Evolutionary conservation across 116 monocot genomes (phyloP).

Genomic region (Cymodocea nodosa): DNA sequence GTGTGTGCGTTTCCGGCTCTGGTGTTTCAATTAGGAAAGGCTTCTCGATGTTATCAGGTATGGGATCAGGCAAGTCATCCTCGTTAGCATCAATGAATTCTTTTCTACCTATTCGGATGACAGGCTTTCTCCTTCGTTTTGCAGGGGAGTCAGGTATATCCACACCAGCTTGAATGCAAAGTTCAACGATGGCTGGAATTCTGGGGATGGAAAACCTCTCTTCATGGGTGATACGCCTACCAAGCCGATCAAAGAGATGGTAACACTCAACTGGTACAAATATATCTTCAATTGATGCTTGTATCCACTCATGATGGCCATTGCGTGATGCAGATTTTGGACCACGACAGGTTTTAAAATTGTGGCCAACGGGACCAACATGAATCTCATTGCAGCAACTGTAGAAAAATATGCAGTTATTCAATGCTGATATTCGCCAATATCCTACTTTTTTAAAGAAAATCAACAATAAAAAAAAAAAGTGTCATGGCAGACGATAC

Average conservation of each 20-base stretch:
- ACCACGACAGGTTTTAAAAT: constrained; percentile 74
- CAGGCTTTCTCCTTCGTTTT: constrained; percentile 76
- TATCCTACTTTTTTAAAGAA: background rate
- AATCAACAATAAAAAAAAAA: too few species aligned
- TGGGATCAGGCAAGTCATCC: constrained; percentile 68
- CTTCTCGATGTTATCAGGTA: constrained; percentile 25
- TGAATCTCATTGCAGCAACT: constrained; percentile 92
- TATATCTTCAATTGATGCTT: constrained; percentile 56
- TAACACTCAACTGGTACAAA: constrained; percentile 53
- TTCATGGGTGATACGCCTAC: constrained; percentile 62
- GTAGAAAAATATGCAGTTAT: constrained; percentile 7
- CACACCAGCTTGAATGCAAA: constrained; percentile 92
- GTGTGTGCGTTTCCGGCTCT: constrained; percentile 25
- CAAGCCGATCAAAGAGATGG: constrained; percentile 78
- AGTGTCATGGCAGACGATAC: too few species aligned
- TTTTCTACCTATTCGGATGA: constrained; percentile 50
- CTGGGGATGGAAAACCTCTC: constrained; percentile 68
- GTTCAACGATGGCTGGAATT: constrained; percentile 69
- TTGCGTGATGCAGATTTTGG: constrained; percentile 31
- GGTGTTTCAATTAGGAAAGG: constrained; percentile 42
- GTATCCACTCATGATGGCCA: constrained; percentile 70
- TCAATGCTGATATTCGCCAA: background rate
- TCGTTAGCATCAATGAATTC: constrained; percentile 87
- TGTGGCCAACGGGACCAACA: constrained; percentile 65
- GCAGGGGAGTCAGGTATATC: constrained; percentile 76